Conservation (phyloP, 2,329 filamentous ascomycete genomes). For the Pseudocercospora fijiensis region DNA sequence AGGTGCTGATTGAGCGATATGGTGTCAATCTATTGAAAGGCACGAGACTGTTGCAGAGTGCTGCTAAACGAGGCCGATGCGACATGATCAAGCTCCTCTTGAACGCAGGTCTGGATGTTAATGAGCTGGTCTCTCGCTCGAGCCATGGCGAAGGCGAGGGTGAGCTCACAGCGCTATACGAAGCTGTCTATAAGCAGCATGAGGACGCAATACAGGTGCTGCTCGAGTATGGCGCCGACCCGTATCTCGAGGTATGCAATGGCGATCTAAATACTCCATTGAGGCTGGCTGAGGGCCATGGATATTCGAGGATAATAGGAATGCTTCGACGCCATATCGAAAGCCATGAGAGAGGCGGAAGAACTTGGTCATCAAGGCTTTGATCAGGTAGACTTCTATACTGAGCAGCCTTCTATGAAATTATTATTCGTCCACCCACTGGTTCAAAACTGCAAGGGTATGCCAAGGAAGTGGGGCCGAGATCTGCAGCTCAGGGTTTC, state of each 20-base stretch:
- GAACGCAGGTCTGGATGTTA: constrained; percentile 16
- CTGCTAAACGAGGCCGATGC: constrained; percentile 18
- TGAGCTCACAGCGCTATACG: constrained; percentile 20
- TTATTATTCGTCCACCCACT: background rate
- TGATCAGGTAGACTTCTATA: background rate
- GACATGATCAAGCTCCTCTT: constrained; percentile 18
- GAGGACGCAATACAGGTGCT: constrained; percentile 17
- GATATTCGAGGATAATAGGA: constrained; percentile 9
- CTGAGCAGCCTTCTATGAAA: background rate
- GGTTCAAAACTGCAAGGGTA: too few species aligned
- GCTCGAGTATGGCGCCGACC: constrained; percentile 20
- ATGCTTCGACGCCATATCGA: constrained; percentile 6
- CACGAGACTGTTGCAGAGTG: constrained; percentile 20
- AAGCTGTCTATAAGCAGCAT: constrained; percentile 23
- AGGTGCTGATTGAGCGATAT: constrained; percentile 11
- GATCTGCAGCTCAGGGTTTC: background rate
- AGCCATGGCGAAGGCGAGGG: constrained; percentile 16
- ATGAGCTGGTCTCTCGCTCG: constrained; percentile 16
- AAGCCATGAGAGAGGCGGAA: background rate
- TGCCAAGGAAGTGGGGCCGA: background rate
- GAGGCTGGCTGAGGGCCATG: constrained; percentile 18
- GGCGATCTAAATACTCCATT: constrained; percentile 18
- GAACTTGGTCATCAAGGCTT: background rate
- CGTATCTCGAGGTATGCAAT: constrained; percentile 11
- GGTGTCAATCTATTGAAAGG: constrained; percentile 16